phyloP scores from a whole-genome alignment of 208 protist species.

The Acanthamoeba royreba region DNA sequence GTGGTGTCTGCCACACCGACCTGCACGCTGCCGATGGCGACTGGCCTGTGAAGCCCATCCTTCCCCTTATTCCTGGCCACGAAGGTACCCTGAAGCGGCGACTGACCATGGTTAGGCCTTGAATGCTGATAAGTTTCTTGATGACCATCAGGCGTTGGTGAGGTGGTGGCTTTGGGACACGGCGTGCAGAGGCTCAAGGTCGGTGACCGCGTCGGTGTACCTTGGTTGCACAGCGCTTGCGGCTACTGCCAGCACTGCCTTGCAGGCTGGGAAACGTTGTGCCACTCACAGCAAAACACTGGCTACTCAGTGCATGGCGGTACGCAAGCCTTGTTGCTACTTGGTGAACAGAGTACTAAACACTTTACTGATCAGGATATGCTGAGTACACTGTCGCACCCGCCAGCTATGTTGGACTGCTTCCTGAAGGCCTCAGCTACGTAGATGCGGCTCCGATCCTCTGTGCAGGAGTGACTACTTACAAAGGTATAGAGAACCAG shows the following conservation, averaged over 20 bases:
- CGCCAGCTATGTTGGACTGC: not conserved
- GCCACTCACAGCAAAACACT: not conserved
- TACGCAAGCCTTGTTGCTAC: no score
- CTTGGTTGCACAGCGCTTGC: not conserved
- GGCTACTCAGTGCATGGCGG: not conserved
- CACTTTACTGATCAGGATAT: not conserved
- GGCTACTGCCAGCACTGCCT: not conserved
- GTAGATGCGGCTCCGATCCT: not conserved
- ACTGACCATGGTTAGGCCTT: no score
- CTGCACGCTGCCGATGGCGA: not conserved
- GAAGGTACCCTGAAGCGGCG: no score
- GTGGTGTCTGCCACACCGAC: not conserved
- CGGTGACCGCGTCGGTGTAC: not conserved
- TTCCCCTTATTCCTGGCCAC: not conserved
- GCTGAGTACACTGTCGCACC: not conserved
- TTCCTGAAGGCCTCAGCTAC: not conserved
- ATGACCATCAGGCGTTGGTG: no score
- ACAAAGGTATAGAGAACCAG: not conserved
- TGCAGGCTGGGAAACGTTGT: not conserved
- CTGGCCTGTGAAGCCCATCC: not conserved
- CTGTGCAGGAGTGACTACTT: not conserved
- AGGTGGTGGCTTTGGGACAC: not conserved
- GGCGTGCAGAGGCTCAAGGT: not conserved
- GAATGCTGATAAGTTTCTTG: no score
- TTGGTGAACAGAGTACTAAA: no score